Base-by-base conservation (phyloP, 108 stramenopile genomes). In the Nitzschia sp. region DNA sequence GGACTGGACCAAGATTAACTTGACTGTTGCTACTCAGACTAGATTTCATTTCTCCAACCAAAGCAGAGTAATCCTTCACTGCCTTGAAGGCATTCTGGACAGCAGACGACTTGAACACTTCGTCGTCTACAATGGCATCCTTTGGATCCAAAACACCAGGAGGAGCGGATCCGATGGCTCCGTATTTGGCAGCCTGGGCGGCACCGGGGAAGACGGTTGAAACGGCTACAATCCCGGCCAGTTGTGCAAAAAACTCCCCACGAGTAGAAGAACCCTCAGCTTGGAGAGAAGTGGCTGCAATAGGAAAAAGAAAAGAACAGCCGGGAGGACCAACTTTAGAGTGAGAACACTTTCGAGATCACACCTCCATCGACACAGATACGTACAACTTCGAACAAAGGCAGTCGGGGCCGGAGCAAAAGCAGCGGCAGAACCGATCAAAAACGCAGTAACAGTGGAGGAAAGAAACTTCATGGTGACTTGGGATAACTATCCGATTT, bases 181-280 rank as follows among this genome's bases (percentile, higher is more conserved):
- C 89, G 66, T 91, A 91, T 58, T 91, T 85, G 45, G 88, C 92
- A 30, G 92, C 92, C 53, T 79, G 83, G 17, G 91, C 91, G 23
- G 58, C 58, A n/a, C 62, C 81, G n/a, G 91, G 91, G 19, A 78
- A 58, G 25, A 69, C 46, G 16, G 66, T 59, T 38, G 72, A 48
- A 9, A 81, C 64, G 50, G 58, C 83, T 16, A 77, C 52, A 29
- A 66, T 55, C 0, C 77, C 63, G 21, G 77, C 84, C 26, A 75
- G 60, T 66, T 90, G 86, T 27, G 75, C 58, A 45, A 91, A 59
- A 52, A 91, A 91, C 25, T 83, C 83, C 17, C 53, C 58, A 21
- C 90, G 80, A 21, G 90, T 72, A 8, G 62, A 52, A 11, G 62
- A 55, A 5, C 25, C 15, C 15, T 65, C 26, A 11, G 54, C 66